phyloP scores from a whole-genome alignment of 129 eudicot species.

The Ambrosia trifida region DNA sequence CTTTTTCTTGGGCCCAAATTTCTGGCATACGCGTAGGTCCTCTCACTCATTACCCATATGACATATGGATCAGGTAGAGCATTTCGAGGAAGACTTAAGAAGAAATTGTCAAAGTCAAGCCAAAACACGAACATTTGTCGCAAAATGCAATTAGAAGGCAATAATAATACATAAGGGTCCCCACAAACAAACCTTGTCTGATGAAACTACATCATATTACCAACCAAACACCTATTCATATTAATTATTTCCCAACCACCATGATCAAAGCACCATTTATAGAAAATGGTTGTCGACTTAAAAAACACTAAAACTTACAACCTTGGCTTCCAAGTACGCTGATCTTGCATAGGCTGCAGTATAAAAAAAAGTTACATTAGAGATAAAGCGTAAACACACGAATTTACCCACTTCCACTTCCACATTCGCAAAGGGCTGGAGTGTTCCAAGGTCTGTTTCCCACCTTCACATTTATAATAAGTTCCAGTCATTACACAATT shows the following conservation, averaged over 20 bases:
- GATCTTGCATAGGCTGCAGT: conserved; percentile 98
- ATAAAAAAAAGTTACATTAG: too few species aligned
- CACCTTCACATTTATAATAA: neutral
- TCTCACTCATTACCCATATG: conserved; percentile 21
- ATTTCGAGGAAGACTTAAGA: neutral
- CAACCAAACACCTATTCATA: conserved; percentile 26
- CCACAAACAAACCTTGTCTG: conserved; percentile 43
- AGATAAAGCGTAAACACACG: conserved; percentile 4
- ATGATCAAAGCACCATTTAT: conserved; percentile 35
- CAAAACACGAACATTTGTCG: conserved; percentile 23
- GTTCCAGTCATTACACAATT: conserved; percentile 10
- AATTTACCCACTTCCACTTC: too few species aligned
- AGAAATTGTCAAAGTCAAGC: conserved; percentile 24
- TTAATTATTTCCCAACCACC: conserved; percentile 60
- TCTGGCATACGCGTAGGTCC: too few species aligned
- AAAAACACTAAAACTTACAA: conserved; percentile 36
- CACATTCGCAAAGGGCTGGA: conserved; percentile 80
- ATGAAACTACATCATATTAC: conserved; percentile 40
- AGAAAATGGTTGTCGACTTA: conserved; percentile 31
- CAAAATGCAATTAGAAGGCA: conserved; percentile 33
- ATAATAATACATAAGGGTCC: conserved; percentile 17
- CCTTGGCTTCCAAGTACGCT: too few species aligned
- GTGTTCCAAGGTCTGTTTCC: conserved; percentile 64
- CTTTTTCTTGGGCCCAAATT: too few species aligned
- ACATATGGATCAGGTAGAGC: conserved; percentile 30